Evolutionary conservation across 2,329 filamentous ascomycete genomes (phyloP), one percentile per base, ranked within the genome.

Genomic region (Didymella sp.): DNA sequence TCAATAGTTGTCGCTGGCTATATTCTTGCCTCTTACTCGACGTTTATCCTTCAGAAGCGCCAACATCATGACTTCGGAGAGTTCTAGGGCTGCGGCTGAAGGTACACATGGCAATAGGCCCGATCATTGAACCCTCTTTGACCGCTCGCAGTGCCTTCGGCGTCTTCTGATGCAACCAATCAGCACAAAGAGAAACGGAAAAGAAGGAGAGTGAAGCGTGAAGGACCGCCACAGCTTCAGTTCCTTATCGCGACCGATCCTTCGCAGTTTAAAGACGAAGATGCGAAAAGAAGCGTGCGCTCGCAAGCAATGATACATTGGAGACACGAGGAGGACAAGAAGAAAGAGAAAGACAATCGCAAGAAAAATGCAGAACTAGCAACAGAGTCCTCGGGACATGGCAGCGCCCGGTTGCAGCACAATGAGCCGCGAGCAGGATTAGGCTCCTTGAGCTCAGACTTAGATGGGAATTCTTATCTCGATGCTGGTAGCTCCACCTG

Each of bases 271-370:
- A 73, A 67, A 24, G 61, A 69, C 40, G 63, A 65, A 30, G 51
- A 59, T 4, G 59, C 62, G 5, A 72, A 68, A 51, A 62, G 66
- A 30, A 71, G 63, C 44, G 64, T 75, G 41, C 72, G 72, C 8
- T 74, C 71, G 5, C 70, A 73, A 48, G 72, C 69, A 22, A 75
- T 74, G 72, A 68, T 66, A 6, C 64, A 70, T 19, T 69, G 70
- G 51, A 58, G 68, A 40, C 72, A 69, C 40, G 64, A 63, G 38
- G 52, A 57, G 13, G 33, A 40, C 5, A 46, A 58, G 33, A 58
- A 50, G 28, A 43, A 57, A 57, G 52, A 42, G 60, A 58, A 59
- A 43, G 28, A 8, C 15, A 41, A 25, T 11, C 19, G n/a, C 25
- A 27, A 52, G 17, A 27, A 37, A 8, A 15, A 24, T 6, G 11